Base-by-base conservation (phyloP, 78 protist species). In the Dictyostelium firmibasis region DNA sequence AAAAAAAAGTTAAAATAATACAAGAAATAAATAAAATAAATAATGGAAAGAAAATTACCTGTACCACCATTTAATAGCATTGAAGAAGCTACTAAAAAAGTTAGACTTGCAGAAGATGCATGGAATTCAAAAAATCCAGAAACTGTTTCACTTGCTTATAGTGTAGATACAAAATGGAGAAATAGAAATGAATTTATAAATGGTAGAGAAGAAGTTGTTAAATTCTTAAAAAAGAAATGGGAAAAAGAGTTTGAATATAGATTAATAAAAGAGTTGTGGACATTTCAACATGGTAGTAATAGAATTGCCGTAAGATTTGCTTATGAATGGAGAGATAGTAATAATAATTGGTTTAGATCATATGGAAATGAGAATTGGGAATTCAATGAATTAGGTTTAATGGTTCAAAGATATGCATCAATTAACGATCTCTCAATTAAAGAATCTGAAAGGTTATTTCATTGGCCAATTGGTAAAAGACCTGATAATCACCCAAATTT, bases 311-410 rank as follows among this genome's bases (percentile, higher is more conserved):
- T 96, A 11, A 81, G 95, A 29, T 96, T 82, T 67, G 94, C 83
- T 3, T 96, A 96, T 43, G 97, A 96, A 53, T 96, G 85, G 92
- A 31, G 27, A 31, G 92, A 92, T 67, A 2, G 11, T 10, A 18
- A 25, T 14, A 76, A 75, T 31, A 14, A 92, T 33, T 85, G 88
- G 91, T 84, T 13, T 57, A 31, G 97, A 16, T 86, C 94, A 1
- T 89, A 92, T n/a, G 97, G 97, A n/a, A 96, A 96, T 72, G 97
- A 96, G 57, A 94, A 96, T 33, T 96, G 97, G 97, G 35, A 60
- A 43, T 96, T 96, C 27, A 86, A 75, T 38, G 50, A 23, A 2
- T 20, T 81, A 0, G 97, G 97, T 4, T 38, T 36, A 27, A 96
- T 96, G 97, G 23, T 41, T 16, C 25, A 29, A 9, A 53, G 97